Conservation (phyloP, 192 early-diverging fungal species). For the Neocallimastix lanati region DNA sequence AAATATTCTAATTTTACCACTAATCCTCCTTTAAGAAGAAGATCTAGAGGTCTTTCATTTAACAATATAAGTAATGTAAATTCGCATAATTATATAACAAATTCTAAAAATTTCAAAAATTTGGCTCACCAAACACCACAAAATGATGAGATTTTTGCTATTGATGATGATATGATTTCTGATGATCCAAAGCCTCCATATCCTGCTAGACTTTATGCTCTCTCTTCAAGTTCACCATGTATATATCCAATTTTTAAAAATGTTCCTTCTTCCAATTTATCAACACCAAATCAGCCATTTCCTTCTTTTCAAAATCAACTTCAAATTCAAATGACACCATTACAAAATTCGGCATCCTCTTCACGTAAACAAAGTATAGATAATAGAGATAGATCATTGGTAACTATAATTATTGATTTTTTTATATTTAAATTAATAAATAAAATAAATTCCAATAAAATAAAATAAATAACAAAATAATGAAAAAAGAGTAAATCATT, state of each 20-base stretch:
- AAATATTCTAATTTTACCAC: background rate
- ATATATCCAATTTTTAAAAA: background rate
- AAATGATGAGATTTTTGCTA: background rate
- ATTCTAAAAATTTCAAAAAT: background rate
- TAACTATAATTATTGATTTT: too few relatives aligned
- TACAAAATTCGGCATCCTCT: background rate
- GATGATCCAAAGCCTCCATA: background rate
- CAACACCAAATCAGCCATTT: background rate
- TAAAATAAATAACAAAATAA: too few relatives aligned
- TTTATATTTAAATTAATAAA: too few relatives aligned
- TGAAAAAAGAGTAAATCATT: too few relatives aligned
- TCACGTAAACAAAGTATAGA: background rate
- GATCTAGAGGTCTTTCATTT: background rate
- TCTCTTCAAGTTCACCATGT: background rate
- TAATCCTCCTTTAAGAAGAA: background rate
- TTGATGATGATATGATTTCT: background rate
- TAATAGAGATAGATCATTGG: too few relatives aligned
- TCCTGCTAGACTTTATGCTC: background rate
- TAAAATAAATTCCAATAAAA: too few relatives aligned
- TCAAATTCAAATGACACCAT: background rate
- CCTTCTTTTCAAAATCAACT: too few relatives aligned
- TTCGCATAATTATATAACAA: background rate
- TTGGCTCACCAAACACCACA: background rate
- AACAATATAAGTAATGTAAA: background rate
- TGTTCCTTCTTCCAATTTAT: background rate